phyloP scores from a whole-genome alignment of 2,329 filamentous ascomycete species.

The Ascochyta fabae region DNA sequence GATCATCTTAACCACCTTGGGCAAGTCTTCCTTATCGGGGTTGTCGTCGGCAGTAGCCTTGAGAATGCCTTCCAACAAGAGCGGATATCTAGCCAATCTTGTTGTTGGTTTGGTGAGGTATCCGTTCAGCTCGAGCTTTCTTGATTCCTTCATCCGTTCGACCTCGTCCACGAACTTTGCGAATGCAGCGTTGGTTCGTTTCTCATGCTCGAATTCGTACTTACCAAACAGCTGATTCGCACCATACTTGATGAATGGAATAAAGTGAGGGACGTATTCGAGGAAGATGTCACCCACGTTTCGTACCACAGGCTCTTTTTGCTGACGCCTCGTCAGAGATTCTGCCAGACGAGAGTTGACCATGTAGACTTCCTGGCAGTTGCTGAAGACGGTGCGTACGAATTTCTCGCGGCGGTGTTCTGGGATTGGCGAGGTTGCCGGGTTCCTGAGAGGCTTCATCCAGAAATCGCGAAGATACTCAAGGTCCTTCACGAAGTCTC shows the following conservation, averaged over 20 bases:
- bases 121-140: slow-evolving; percentile 95
- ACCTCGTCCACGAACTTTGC: slow-evolving; percentile 94
- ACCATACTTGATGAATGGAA: slow-evolving; percentile 95
- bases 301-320: slow-evolving; percentile 85
- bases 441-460: slow-evolving; percentile 85
- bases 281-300: slow-evolving; percentile 94
- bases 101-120: slow-evolving; percentile 98
- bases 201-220: slow-evolving; percentile 97
- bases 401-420: slow-evolving; percentile 86
- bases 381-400: slow-evolving; percentile 92
- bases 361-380: slow-evolving; percentile 91
- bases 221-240: slow-evolving; percentile 96
- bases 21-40: slow-evolving; percentile 89
- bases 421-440: slow-evolving; percentile 79
- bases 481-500: slow-evolving; percentile 98
- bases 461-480: slow-evolving; percentile 98
- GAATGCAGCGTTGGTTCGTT: slow-evolving; percentile 83
- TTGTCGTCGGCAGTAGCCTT: slow-evolving; percentile 92
- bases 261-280: slow-evolving; percentile 88
- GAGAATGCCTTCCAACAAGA: slow-evolving; percentile 87
- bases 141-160: slow-evolving; percentile 91
- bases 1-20: slow-evolving; percentile 85
- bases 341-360: slow-evolving; percentile 91
- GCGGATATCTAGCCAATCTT: slow-evolving; percentile 88
- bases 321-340: slow-evolving; percentile 86